Base-by-base conservation (phyloP, 1,284 basidiomycete genomes). In the Clitocybe nebularis region DNA sequence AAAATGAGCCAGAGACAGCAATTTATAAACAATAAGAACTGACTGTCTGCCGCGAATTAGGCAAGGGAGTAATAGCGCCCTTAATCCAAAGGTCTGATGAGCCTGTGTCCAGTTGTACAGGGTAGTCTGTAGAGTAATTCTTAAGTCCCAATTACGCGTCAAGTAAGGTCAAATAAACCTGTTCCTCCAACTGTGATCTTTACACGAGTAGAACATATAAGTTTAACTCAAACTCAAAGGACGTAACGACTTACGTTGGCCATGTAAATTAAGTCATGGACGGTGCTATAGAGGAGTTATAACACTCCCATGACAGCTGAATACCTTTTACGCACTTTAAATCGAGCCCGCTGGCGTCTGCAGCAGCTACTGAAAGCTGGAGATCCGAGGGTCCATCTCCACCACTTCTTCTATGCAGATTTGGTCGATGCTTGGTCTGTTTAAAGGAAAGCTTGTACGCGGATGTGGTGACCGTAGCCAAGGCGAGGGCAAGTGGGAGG, bases 31-130 rank as follows among this genome's bases (percentile, higher is more conserved):
- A n/a, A n/a, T n/a, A n/a, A n/a, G n/a, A 25, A 62, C 77, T 58
- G 49, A 85, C 84, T 23, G 77, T 82, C 43, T 65, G 58, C 11
- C 65, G 64, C 22, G 70, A 57, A 48, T 73, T 71, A 8, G 82
- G 77, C 44, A 84, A 57, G 8, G 81, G 74, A 32, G 64, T 67
- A 1, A 60, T 53, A 3, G 66, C 37, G 17, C 75, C 75, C 53
- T 79, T 70, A 38, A 89, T 69, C 81, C 87, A 89, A n/a, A 90
- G 69, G 63, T 90, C 87, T 45, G 77, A 87, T 8, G 86, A 89
- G 43, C 87, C 87, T 0, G 86, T 89, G 61, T 90, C 87, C 34
- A 90, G 66, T 60, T 89, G 87, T 5, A 89, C 73, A 33, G 72
- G 63, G 58, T 82, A 84, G 10, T 69, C 83, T 86, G 44, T 16